Conservation (phyloP, 1,139 yeast species). For the Lodderomyces elongisporus region DNA sequence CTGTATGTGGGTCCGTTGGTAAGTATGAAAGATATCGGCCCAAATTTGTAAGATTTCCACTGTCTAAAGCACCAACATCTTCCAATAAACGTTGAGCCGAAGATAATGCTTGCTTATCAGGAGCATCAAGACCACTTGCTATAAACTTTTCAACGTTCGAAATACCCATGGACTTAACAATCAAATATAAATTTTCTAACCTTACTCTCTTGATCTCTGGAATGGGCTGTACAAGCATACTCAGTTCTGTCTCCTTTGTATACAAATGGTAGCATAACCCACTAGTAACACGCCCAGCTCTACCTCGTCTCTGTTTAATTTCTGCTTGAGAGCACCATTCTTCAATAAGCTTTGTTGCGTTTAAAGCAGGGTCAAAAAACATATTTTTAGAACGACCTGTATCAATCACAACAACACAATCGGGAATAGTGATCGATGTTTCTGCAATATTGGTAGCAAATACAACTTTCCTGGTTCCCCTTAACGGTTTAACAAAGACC, state of each 20-base stretch:
- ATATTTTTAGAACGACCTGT: constrained; percentile 80
- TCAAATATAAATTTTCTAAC: constrained; percentile 73
- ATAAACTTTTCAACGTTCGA: constrained; percentile 65
- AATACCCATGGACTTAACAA: constrained; percentile 87
- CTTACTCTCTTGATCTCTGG: constrained; percentile 88
- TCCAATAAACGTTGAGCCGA: constrained; percentile 59
- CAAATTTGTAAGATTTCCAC: constrained; percentile 60
- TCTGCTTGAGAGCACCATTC: constrained; percentile 90
- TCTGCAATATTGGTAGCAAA: constrained; percentile 88
- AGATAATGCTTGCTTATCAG: constrained; percentile 52
- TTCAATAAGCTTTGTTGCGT: constrained; percentile 70
- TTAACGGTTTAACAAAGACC: constrained; percentile 57
- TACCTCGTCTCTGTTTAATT: constrained; percentile 88
- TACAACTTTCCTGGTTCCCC: constrained; percentile 66
- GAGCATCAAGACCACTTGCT: constrained; percentile 77
- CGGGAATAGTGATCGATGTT: constrained; percentile 88
- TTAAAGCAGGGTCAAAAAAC: constrained; percentile 60
- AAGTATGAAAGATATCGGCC: constrained; percentile 79
- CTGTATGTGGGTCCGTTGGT: constrained; percentile 84
- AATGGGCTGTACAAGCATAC: constrained; percentile 67
- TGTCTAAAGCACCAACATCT: constrained; percentile 66
- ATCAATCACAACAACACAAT: constrained; percentile 88
- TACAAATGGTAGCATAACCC: constrained; percentile 83
- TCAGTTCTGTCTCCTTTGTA: constrained; percentile 53
- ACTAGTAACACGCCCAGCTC: constrained; percentile 92